Percentiles rank a stretch among this genome's conserved stretches.
Conservation (phyloP, 202 grass and related monocot genomes). For the Saccharum hybrid region DNA sequence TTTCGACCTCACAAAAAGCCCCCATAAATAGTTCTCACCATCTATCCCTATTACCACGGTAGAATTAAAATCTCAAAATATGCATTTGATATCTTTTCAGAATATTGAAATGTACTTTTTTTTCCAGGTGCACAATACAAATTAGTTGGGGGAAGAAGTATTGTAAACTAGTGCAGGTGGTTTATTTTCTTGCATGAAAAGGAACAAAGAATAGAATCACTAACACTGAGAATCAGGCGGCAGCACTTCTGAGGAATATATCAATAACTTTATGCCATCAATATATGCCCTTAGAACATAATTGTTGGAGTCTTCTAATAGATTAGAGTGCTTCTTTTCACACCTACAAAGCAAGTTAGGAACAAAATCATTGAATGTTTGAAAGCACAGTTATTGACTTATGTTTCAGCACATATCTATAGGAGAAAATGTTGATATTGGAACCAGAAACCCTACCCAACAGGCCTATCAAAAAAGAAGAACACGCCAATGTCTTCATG, state of each 20-base stretch:
- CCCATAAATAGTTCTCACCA: constrained; percentile 56
- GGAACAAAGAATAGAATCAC: constrained; percentile 32
- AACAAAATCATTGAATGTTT: constrained; percentile 18
- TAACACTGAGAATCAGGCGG: constrained; percentile 55
- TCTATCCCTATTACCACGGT: constrained; percentile 52
- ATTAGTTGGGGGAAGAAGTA: constrained; percentile 5
- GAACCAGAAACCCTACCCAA: constrained; percentile 26
- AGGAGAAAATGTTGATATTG: not conserved
- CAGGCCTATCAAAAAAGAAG: constrained; percentile 48
- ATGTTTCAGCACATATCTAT: constrained; percentile 8
- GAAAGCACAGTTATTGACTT: not conserved
- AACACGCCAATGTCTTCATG: constrained; percentile 61
- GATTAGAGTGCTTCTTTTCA: constrained; percentile 22
- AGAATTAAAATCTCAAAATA: constrained; percentile 8
- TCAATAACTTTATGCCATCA: constrained; percentile 54
- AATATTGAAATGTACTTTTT: constrained; percentile 1
- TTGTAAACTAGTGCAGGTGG: not conserved
- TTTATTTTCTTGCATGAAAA: not conserved
- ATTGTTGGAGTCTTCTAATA: constrained; percentile 38
- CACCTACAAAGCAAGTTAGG: constrained; percentile 29
- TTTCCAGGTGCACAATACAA: not conserved
- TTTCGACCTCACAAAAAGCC: constrained; percentile 45
- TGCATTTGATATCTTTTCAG: not conserved
- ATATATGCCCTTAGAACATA: constrained; percentile 56
- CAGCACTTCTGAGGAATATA: constrained; percentile 64